phyloP scores from a whole-genome alignment of 352 stramenopile genomes.

The Phytophthora cajani region DNA sequence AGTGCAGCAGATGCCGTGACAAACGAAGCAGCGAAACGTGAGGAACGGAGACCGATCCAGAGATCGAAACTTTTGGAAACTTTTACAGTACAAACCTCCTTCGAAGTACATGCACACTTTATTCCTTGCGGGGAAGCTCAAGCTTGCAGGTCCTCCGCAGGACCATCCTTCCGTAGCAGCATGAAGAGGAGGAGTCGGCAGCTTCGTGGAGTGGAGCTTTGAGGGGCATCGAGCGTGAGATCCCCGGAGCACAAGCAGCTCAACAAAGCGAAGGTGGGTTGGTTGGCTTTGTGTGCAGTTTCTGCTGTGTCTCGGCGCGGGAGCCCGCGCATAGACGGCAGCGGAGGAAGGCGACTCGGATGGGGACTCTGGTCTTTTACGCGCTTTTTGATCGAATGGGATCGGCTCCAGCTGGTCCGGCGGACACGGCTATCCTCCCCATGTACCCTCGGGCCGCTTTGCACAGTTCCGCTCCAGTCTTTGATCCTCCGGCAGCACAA shows the following conservation, averaged over 20 bases:
- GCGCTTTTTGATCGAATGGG: conserved; percentile 1
- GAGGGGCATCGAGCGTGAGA: too few species aligned
- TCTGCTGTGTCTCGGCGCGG: conserved; percentile 11
- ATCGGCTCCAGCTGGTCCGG: conserved; percentile 26
- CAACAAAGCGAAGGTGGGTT: not conserved
- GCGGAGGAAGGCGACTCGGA: conserved; percentile 22
- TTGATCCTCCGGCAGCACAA: conserved; percentile 15
- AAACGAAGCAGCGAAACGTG: conserved; percentile 3
- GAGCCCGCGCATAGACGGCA: conserved; percentile 18
- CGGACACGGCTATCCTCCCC: conserved; percentile 26
- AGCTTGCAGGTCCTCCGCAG: not conserved
- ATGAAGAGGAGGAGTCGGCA: too few species aligned
- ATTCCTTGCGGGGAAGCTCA: not conserved
- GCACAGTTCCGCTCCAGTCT: conserved; percentile 23
- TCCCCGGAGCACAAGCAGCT: conserved; percentile 17
- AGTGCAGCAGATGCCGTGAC: conserved; percentile 16
- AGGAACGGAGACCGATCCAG: not conserved
- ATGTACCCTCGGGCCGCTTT: conserved; percentile 1
- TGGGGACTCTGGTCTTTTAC: conserved; percentile 26
- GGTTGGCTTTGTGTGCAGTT: conserved; percentile 2
- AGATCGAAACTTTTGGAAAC: not conserved
- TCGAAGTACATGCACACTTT: too few species aligned
- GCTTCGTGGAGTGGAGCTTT: too few species aligned
- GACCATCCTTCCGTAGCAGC: too few species aligned
- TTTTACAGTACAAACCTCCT: not conserved